phyloP scores from a whole-genome alignment of 768 basidiomycete species.

The Phallus indusiatus region DNA sequence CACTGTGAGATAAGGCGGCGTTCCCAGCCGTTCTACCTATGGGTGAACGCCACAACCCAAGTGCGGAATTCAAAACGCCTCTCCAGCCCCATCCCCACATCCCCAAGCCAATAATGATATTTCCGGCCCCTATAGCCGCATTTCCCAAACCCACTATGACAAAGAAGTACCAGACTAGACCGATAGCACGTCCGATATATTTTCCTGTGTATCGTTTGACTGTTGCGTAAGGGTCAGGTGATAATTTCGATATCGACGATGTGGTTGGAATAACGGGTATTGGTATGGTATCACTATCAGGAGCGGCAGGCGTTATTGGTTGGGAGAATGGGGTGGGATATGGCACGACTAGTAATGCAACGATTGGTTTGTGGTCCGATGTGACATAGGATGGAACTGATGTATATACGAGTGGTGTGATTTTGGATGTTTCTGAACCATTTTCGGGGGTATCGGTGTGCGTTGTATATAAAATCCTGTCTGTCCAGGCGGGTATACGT shows the following conservation, averaged over 20 bases:
- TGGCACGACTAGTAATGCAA: conserved; percentile 60
- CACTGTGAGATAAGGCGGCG: not conserved
- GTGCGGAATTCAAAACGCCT: conserved; percentile 19
- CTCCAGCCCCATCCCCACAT: conserved; percentile 42
- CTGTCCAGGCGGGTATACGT: conserved; percentile 87
- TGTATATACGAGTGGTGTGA: conserved; percentile 65
- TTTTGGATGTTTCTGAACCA: conserved; percentile 37
- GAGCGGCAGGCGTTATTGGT: conserved; percentile 13
- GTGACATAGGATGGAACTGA: conserved; percentile 75
- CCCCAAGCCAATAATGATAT: conserved; percentile 58
- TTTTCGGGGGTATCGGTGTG: conserved; percentile 50
- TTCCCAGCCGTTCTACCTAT: not conserved
- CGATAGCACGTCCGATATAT: conserved; percentile 61
- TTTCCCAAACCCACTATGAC: conserved; percentile 72
- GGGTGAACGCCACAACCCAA: not conserved
- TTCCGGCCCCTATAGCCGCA: conserved; percentile 56
- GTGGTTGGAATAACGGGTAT: conserved; percentile 44
- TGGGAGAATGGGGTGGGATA: conserved; percentile 17
- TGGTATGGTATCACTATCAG: conserved; percentile 20
- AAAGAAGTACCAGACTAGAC: conserved; percentile 71
- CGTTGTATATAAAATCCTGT: conserved; percentile 81
- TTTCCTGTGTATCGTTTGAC: conserved; percentile 60
- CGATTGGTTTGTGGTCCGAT: conserved; percentile 94
- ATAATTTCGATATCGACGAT: conserved; percentile 33
- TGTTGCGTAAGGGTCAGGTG: conserved; percentile 41